phyloP scores from a whole-genome alignment of 23 red algal species.

The Chondrus crispus region DNA sequence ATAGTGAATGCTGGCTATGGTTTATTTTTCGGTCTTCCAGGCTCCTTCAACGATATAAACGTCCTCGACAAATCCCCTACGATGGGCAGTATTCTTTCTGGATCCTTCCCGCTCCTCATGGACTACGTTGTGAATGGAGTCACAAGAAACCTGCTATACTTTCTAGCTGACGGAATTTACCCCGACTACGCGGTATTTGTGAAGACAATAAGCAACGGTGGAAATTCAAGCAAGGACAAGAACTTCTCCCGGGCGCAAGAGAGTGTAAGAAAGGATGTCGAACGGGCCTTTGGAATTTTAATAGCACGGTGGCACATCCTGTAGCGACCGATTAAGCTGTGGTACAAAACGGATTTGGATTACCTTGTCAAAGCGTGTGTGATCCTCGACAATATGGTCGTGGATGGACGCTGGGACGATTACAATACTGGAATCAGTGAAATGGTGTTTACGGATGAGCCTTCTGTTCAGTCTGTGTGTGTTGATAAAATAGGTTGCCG shows the following conservation, averaged over 20 bases:
- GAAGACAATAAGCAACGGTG: neutral
- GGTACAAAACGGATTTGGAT: neutral
- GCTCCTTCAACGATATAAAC: neutral
- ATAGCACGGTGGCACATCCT: neutral
- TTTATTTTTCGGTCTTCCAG: neutral
- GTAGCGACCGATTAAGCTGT: neutral
- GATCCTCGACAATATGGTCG: neutral
- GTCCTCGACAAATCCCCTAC: neutral
- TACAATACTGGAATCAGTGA: too few species aligned
- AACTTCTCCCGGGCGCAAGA: too few species aligned
- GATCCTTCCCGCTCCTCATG: neutral
- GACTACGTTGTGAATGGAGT: neutral
- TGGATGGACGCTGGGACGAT: neutral
- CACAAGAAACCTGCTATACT: neutral
- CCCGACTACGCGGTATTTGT: neutral
- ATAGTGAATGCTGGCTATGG: neutral
- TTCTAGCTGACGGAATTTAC: neutral
- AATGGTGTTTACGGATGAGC: too few species aligned
- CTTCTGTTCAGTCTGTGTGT: too few species aligned
- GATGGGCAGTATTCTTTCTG: neutral
- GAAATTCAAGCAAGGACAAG: neutral
- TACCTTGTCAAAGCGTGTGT: neutral
- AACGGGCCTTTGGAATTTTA: neutral
- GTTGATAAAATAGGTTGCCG: too few species aligned
- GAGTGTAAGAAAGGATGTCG: neutral